Percentiles rank a stretch among this genome's conserved stretches.
These are phyloP conservation scores for Suillus placidus DNA, from an alignment of 768 basidiomycete species.

Conservation along the genomic window DNA sequence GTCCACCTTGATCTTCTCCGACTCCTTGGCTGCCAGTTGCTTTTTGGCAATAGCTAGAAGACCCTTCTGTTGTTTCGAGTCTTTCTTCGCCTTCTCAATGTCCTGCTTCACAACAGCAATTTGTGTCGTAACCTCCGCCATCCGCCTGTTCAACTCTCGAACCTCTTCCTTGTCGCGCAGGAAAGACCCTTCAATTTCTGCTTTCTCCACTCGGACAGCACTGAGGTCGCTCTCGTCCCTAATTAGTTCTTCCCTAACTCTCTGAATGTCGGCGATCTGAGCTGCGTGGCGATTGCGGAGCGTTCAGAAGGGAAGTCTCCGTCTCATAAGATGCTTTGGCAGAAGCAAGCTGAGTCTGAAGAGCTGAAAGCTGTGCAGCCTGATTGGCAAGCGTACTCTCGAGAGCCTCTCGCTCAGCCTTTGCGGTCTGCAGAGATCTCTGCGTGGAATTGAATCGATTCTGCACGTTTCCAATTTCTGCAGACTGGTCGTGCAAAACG, in stretches of 20 bases:
- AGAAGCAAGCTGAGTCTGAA: conserved; percentile 82
- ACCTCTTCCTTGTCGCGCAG: conserved; percentile 95
- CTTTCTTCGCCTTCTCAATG: conserved; percentile 88
- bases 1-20: conserved; percentile 67
- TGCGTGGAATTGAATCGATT: conserved; percentile 85
- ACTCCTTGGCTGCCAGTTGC: conserved; percentile 84
- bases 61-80: conserved; percentile 95
- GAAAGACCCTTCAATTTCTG: conserved; percentile 85
- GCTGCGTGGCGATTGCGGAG: conserved; percentile 68
- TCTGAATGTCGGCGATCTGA: conserved; percentile 75
- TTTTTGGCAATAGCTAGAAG: conserved; percentile 93
- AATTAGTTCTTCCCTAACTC: conserved; percentile 77
- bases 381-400: conserved; percentile 70
- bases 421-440: conserved; percentile 64
- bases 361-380: conserved; percentile 71
- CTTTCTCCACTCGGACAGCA: conserved; percentile 84
- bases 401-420: conserved; percentile 63
- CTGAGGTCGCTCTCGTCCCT: conserved; percentile 90
- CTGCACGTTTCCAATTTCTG: conserved; percentile 84
- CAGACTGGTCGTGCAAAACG: conserved; percentile 71
- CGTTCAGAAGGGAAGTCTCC: conserved; percentile 68
- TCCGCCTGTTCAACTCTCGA: conserved; percentile 78
- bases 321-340: conserved; percentile 87
- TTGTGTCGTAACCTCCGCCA: conserved; percentile 79
- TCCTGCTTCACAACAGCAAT: conserved; percentile 69